phyloP scores from a whole-genome alignment of 148 eudicot species.

The Rhododendron williamsianum region DNA sequence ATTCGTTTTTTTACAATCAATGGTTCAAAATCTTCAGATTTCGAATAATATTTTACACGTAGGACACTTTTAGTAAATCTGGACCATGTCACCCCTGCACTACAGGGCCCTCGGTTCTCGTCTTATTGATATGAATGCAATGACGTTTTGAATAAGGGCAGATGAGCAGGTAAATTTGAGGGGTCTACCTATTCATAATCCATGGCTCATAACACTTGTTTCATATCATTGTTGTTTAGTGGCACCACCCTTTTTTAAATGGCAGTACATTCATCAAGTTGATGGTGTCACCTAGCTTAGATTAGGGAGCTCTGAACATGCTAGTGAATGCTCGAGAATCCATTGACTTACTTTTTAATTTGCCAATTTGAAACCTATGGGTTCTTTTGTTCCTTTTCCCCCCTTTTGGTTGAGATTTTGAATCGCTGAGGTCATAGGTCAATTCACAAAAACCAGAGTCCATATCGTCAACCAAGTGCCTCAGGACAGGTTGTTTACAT shows the following conservation, averaged over 20 bases:
- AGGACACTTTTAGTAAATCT: no score
- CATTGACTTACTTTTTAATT: background rate
- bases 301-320: background rate
- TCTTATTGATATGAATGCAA: background rate
- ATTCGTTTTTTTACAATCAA: no score
- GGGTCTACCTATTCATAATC: background rate
- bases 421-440: background rate
- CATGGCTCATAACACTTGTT: background rate
- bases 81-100: background rate
- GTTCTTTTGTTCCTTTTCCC: background rate
- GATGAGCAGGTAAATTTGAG: background rate
- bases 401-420: background rate
- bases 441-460: background rate
- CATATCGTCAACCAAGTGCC: background rate
- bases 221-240: background rate
- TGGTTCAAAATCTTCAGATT: no score
- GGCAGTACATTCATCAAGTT: background rate
- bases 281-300: background rate
- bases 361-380: background rate
- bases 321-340: background rate
- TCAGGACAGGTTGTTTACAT: background rate
- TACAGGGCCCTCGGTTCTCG: background rate
- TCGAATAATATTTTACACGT: no score
- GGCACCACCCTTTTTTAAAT: background rate
- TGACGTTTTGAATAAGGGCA: background rate